A percentile compares a stretch with the other conserved stretches of the same genome.
Conservation (phyloP, 345 rosid genomes). For the Raphanus raphanistrum region DNA sequence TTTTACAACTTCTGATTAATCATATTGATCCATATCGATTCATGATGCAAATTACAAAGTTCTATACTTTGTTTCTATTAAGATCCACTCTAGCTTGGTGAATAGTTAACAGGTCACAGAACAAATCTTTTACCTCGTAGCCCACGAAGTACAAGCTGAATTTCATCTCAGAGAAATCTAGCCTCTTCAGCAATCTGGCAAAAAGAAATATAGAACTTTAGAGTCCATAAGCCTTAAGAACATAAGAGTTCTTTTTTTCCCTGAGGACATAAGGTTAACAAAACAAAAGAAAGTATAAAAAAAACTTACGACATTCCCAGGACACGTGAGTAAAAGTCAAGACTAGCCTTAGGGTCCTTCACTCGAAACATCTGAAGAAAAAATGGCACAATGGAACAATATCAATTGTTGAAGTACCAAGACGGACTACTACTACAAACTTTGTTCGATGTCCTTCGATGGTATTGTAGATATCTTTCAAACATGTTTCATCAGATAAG, state of each 20-base stretch:
- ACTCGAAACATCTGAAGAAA: constrained; percentile 78
- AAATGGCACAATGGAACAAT: neutral
- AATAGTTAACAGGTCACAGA: neutral
- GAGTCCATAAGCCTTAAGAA: constrained; percentile 9
- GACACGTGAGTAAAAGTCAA: constrained; percentile 85
- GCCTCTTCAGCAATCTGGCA: constrained; percentile 76
- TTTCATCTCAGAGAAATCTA: constrained; percentile 89
- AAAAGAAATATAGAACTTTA: neutral
- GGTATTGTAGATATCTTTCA: too few species aligned
- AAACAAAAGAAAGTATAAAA: neutral
- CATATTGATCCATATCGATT: neutral
- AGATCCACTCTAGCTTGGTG: constrained; percentile 6
- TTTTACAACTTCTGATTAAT: neutral
- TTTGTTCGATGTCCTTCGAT: too few species aligned
- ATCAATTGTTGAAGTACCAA: neutral
- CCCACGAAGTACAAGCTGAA: constrained; percentile 88
- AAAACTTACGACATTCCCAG: constrained; percentile 93
- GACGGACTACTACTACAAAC: neutral
- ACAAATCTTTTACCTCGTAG: constrained; percentile 66
- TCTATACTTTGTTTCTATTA: neutral
- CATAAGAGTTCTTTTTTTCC: neutral
- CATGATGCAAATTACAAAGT: constrained; percentile 2
- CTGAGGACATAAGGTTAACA: neutral
- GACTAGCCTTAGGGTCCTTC: constrained; percentile 90
- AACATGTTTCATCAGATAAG: neutral